Evolutionary conservation across 352 stramenopile species (phyloP).

Genomic region (Pythium folliculosum): DNA sequence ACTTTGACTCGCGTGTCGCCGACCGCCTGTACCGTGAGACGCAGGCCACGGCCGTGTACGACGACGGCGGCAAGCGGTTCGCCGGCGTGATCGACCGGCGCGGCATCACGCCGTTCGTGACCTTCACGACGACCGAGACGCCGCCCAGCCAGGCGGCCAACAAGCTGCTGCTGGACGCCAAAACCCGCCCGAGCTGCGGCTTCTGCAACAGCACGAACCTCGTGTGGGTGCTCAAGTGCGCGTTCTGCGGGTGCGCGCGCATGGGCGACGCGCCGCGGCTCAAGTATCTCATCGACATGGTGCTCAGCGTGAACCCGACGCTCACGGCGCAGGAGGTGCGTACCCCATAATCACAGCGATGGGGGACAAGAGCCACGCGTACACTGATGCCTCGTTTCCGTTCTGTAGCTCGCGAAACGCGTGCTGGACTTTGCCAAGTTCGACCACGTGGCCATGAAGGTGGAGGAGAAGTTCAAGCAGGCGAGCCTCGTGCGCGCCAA

Average conservation of each 20-base stretch:
- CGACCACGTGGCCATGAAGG: constrained; percentile 72
- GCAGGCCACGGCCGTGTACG: constrained; percentile 33
- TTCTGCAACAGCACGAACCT: constrained; percentile 80
- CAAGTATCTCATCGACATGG: constrained; percentile 81
- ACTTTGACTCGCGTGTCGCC: constrained; percentile 29
- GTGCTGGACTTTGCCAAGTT: constrained; percentile 83
- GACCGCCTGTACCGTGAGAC: constrained; percentile 35
- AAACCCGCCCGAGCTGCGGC: constrained; percentile 37
- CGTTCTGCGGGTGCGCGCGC: constrained; percentile 68
- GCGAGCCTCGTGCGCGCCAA: constrained; percentile 74
- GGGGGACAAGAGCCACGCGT: background rate
- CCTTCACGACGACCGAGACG: constrained; percentile 54
- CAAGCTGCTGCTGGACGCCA: constrained; percentile 27
- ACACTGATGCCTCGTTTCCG: background rate
- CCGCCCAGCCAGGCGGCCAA: constrained; percentile 60
- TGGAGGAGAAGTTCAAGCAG: constrained; percentile 76
- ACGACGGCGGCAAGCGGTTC: constrained; percentile 49
- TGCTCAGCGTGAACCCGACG: constrained; percentile 64
- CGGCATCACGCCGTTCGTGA: constrained; percentile 66
- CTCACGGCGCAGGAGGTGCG: constrained; percentile 57
- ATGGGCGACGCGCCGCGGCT: constrained; percentile 74
- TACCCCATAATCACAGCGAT: background rate
- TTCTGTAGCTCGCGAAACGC: constrained; percentile 55
- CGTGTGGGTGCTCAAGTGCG: constrained; percentile 62
- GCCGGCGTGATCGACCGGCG: constrained; percentile 49